phyloP scores from a whole-genome alignment of 2,329 filamentous ascomycete species.

The Saccharata proteae region DNA sequence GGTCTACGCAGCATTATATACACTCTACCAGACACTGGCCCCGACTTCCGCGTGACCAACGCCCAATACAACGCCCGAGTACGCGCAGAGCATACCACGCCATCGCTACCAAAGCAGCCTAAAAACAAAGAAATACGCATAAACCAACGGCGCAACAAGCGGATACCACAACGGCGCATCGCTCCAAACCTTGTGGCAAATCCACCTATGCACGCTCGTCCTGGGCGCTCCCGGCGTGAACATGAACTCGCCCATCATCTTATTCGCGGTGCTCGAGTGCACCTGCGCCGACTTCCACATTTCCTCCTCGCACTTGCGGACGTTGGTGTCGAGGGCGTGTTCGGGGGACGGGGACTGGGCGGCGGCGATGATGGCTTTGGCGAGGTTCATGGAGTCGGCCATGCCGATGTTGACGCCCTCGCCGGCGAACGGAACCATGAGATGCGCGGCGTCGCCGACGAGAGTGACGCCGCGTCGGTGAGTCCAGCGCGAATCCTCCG shows the following conservation, averaged over 20 bases:
- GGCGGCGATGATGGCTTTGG: slow-evolving; percentile 20
- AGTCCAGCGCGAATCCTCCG: slow-evolving; percentile 25
- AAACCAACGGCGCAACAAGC: slow-evolving; percentile 10
- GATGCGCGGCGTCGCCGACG: slow-evolving; percentile 30
- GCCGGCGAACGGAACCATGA: slow-evolving; percentile 26
- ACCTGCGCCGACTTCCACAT: slow-evolving; percentile 23
- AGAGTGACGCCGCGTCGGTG: slow-evolving; percentile 26
- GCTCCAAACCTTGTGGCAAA: neutral
- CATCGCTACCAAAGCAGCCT: too few species aligned
- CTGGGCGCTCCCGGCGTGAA: slow-evolving; percentile 36
- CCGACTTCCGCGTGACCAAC: too few species aligned
- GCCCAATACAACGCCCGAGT: too few species aligned
- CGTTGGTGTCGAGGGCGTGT: slow-evolving; percentile 14
- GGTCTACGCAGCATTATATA: too few species aligned
- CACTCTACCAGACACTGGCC: too few species aligned
- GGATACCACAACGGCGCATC: slow-evolving; percentile 9
- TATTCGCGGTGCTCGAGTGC: slow-evolving; percentile 25
- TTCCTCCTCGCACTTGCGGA: slow-evolving; percentile 23
- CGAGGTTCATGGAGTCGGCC: slow-evolving; percentile 22
- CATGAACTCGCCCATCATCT: slow-evolving; percentile 36
- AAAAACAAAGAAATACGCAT: slow-evolving; percentile 13
- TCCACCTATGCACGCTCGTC: slow-evolving; percentile 28
- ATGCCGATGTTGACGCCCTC: slow-evolving; percentile 28
- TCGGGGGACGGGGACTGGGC: slow-evolving; percentile 4
- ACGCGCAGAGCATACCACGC: too few species aligned